Conservation (phyloP, 345 rosid genomes). For the Hevea brasiliensis region DNA sequence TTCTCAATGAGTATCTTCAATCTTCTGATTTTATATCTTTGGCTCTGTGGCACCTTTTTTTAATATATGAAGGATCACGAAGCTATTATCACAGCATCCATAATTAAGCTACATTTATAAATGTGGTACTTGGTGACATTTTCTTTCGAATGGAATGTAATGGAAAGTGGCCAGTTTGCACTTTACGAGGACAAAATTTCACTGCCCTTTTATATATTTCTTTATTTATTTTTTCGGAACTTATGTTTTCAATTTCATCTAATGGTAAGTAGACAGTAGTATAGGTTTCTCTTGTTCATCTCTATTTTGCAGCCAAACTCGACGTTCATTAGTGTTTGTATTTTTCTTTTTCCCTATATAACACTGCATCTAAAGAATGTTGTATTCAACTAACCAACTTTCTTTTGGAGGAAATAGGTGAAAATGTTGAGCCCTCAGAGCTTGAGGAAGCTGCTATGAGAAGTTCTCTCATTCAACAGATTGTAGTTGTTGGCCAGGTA, state of each 20-base stretch:
- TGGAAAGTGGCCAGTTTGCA: too few relatives aligned
- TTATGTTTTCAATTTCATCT: too few relatives aligned
- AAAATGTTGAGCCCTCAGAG: constrained; percentile 86
- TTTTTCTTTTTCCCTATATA: too few relatives aligned
- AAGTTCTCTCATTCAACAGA: constrained; percentile 74
- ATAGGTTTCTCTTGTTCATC: neutral
- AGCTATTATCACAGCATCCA: neutral
- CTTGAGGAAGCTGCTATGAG: constrained; percentile 92
- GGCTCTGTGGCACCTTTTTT: neutral
- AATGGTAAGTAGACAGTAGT: neutral
- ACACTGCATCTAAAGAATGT: too few relatives aligned
- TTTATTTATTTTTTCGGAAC: neutral
- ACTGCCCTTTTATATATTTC: neutral
- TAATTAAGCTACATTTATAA: neutral
- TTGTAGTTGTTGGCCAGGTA: constrained; percentile 91
- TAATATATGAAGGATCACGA: neutral
- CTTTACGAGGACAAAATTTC: neutral
- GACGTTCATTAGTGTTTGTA: too few relatives aligned
- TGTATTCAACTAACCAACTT: too few relatives aligned
- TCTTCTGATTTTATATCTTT: neutral
- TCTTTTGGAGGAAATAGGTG: constrained; percentile 52
- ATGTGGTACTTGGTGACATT: neutral
- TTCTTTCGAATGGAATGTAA: neutral
- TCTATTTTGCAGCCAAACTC: neutral
- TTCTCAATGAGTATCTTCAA: neutral